Evolutionary conservation across 345 rosid species (phyloP), one percentile per base, ranked within the genome.

Genomic region (Combretum micranthum): DNA sequence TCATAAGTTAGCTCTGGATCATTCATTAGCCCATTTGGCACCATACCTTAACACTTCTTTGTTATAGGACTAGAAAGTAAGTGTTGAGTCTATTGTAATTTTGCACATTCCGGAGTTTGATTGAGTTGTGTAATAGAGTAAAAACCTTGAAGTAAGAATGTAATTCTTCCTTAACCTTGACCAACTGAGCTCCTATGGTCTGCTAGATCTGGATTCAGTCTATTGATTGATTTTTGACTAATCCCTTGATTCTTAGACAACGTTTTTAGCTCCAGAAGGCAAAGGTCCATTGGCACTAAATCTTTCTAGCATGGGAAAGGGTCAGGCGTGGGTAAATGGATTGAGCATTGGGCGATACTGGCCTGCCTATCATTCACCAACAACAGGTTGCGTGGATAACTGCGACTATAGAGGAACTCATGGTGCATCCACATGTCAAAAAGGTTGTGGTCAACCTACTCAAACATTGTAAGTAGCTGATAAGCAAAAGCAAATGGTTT

Each of bases 261-360:
- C 57, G 37, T 78, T 81, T 58, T 22, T 47, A 12, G 68, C 79
- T 63, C 81, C 86, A 11, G 65, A 71, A 55, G 83, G 90, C 9
- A 66, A 62, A 3, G 79, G 83, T 7, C 86, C 86, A 4, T 47
- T 81, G 55, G 82, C 77, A 19, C 56, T 84, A 20, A 75, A 84
- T 54, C 84, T 84, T 17, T 22, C 83, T 45, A 65, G 83, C 73
- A 80, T 84, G 86, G 84, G 86, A 44, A 84, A 84, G 63, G 84
- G 90, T 56, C 81, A 81, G 69, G 90, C 84, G 18, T 81, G 86
- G 90, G 72, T 84, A 21, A 81, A 84, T 13, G 84, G 84, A 20
- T 73, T 76, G 50, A 69, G 78, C 64, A 73, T 79, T 14, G 84
- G 90, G 14, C 73, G 81, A 55, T 78, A 84, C 66, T 84, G 86